Evolutionary conservation across 495 filamentous ascomycete genomes (phyloP), one percentile per base, ranked within the genome.

Genomic region (Jackrogersella minutella): DNA sequence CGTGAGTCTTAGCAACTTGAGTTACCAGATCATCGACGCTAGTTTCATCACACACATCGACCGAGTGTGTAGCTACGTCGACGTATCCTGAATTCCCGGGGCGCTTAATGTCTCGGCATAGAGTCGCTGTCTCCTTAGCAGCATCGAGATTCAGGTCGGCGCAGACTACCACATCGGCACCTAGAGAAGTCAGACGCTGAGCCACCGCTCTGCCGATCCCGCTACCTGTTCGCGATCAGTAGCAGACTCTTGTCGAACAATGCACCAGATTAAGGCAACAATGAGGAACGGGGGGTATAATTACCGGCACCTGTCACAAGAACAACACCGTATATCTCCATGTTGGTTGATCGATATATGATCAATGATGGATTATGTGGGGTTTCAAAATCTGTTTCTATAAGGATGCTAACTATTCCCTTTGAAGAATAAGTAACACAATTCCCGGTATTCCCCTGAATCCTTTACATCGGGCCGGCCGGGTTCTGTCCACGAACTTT

Each of bases 301-400:
- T 30, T 36, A 52, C 30, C 49, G 17, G 49, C 49, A 9, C 49
- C 31, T n/a, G 16, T 36, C 49, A 52, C 31, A 37, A 52, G 26
- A n/a, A n/a, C n/a, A n/a, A n/a, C n/a, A n/a, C n/a, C n/a, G n/a
- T n/a, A n/a, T n/a, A n/a, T n/a, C n/a, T n/a, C n/a, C n/a, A n/a
- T n/a, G n/a, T n/a, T n/a, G n/a, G n/a, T n/a, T n/a, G n/a, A n/a
- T n/a, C n/a, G n/a, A n/a, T n/a, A n/a, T n/a, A n/a, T n/a, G n/a
- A n/a, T n/a, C n/a, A n/a, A n/a, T n/a, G n/a, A n/a, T n/a, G n/a
- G n/a, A n/a, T n/a, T n/a, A n/a, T n/a, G n/a, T n/a, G n/a, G n/a
- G n/a, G n/a, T n/a, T n/a, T n/a, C n/a, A n/a, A n/a, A n/a, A n/a
- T n/a, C n/a, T n/a, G n/a, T n/a, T n/a, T n/a, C n/a, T n/a, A n/a